Conservation (phyloP, 257 asterid genomes). For the Anisodus acutangulus region DNA sequence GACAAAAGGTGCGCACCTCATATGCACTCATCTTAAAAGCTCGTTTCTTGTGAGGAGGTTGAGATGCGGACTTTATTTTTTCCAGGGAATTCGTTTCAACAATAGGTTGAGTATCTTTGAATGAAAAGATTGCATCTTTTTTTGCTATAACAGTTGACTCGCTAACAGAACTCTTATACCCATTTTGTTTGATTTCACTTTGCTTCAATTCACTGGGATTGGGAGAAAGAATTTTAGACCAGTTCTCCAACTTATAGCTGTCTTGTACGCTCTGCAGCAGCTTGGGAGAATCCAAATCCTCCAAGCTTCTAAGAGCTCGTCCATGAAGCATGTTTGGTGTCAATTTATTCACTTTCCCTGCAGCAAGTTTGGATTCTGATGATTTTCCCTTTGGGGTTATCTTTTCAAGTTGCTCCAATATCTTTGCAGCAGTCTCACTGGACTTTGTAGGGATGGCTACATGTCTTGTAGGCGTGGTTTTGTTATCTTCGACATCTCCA, state of each 20-base stretch:
- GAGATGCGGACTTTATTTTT: slow-evolving; percentile 43
- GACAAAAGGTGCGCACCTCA: slow-evolving; percentile 58
- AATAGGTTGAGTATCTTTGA: slow-evolving; percentile 36
- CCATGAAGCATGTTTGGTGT: slow-evolving; percentile 61
- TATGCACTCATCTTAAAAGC: slow-evolving; percentile 72
- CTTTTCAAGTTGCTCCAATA: slow-evolving; percentile 80
- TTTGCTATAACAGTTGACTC: slow-evolving; percentile 35
- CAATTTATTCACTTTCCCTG: slow-evolving; percentile 51
- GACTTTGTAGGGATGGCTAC: slow-evolving; percentile 65
- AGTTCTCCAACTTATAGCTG: slow-evolving; percentile 49
- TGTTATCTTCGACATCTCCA: slow-evolving; percentile 49
- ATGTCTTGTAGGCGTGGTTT: slow-evolving; percentile 58
- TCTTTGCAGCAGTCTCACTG: slow-evolving; percentile 76
- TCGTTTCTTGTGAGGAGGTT: slow-evolving; percentile 61
- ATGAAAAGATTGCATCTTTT: slow-evolving; percentile 35
- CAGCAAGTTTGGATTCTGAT: slow-evolving; percentile 54
- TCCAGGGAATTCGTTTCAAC: slow-evolving; percentile 35
- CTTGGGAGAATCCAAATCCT: slow-evolving; percentile 59
- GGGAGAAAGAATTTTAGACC: slow-evolving; percentile 38
- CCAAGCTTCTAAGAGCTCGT: slow-evolving; percentile 65
- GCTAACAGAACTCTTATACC: slow-evolving; percentile 34
- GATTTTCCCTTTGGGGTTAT: slow-evolving; percentile 74
- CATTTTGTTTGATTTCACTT: slow-evolving; percentile 42
- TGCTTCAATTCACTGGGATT: slow-evolving; percentile 41
- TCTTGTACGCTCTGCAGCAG: slow-evolving; percentile 44